phyloP scores from a whole-genome alignment of 148 eudicot species.

The Hydrangea macrophylla region DNA sequence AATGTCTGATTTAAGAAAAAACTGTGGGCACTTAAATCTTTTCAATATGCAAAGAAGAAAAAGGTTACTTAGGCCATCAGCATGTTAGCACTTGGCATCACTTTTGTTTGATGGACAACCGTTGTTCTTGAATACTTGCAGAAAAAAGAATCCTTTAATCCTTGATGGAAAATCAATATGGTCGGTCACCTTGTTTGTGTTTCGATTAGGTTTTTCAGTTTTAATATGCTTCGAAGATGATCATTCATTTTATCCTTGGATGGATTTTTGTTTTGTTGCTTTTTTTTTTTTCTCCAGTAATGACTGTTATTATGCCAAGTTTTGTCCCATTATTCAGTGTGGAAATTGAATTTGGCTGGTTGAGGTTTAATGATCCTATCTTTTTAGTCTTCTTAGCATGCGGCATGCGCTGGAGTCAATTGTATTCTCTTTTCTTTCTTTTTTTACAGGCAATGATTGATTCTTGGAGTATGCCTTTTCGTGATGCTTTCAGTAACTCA shows the following conservation, averaged over 20 bases:
- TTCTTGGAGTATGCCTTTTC: conserved; percentile 82
- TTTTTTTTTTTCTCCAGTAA: background rate
- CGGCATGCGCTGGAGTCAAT: background rate
- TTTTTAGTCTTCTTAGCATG: background rate
- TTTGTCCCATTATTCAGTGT: background rate
- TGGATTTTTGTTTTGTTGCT: background rate
- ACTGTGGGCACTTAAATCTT: too few relatives aligned
- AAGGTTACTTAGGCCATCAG: too few relatives aligned
- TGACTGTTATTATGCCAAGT: background rate
- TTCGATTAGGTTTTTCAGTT: background rate
- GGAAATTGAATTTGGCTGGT: background rate
- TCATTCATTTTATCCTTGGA: background rate
- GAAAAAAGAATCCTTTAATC: background rate
- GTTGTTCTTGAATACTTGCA: background rate
- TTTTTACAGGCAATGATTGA: conserved; percentile 66
- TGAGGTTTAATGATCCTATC: background rate
- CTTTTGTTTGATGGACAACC: background rate
- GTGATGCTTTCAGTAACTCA: conserved; percentile 44
- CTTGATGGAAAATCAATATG: background rate
- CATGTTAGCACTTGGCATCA: background rate
- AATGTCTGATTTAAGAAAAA: too few relatives aligned
- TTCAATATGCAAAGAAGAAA: too few relatives aligned
- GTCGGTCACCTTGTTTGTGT: background rate
- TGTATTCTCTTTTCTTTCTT: conserved; percentile 13
- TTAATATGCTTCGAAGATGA: background rate